Percentiles rank a stretch among this genome's conserved stretches.
Conservation (phyloP, 164 flowering plant species). For the Liquidambar formosana region DNA sequence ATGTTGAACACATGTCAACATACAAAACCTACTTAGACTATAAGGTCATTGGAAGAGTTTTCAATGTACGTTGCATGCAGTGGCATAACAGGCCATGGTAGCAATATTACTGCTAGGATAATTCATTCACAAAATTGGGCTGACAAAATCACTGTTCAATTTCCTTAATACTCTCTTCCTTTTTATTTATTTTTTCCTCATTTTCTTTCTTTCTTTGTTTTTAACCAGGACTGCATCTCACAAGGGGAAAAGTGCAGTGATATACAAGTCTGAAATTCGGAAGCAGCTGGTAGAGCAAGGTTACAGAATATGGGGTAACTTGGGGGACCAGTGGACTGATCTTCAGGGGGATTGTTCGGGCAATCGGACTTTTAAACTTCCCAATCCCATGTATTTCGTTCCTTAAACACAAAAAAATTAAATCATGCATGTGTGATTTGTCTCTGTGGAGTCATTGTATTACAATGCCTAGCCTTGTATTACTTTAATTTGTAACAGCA, state of each 20-base stretch:
- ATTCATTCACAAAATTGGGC: no score
- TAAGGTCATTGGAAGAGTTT: no score
- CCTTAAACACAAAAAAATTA: conserved; percentile 35
- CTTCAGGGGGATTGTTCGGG: conserved; percentile 65
- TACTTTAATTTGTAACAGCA: not conserved
- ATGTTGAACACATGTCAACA: no score
- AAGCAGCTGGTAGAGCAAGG: conserved; percentile 58
- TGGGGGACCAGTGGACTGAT: conserved; percentile 95
- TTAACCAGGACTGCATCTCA: conserved; percentile 35
- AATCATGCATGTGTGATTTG: no score
- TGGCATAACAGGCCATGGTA: no score
- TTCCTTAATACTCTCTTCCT: no score
- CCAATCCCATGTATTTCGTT: conserved; percentile 90
- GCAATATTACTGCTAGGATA: no score
- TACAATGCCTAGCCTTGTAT: not conserved
- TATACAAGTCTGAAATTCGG: conserved; percentile 60
- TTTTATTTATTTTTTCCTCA: no score
- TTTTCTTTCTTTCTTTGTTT: not conserved
- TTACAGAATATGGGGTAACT: conserved; percentile 76
- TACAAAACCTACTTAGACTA: no score
- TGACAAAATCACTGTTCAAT: no score
- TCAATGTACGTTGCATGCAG: no score
- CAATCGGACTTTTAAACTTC: conserved; percentile 76
- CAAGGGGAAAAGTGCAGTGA: conserved; percentile 58
- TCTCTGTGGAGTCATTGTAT: no score